Evolutionary conservation across 2,329 filamentous ascomycete species (phyloP), one percentile per base, ranked within the genome.

Genomic region (Didymella exigua): DNA sequence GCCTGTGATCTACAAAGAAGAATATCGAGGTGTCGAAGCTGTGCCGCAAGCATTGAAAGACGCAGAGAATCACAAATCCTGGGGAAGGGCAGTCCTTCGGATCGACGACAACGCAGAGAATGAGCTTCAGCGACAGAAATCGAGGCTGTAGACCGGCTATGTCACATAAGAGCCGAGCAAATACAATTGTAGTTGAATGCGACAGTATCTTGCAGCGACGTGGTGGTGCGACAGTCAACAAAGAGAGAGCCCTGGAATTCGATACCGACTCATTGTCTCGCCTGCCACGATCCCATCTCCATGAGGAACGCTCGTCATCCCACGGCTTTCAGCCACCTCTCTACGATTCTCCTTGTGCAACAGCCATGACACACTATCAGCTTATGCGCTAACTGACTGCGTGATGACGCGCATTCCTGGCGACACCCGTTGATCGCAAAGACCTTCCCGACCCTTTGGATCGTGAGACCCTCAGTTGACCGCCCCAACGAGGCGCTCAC

Each of bases 11-110:
- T 85, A 79, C 61, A 73, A 76, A 13, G 75, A 75, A 34, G 57
- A 70, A 8, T 87, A 84, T 59, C 49, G 65, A 16, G 83, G 83
- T 0, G 69, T 87, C 11, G 76, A 79, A 38, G 77, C 77, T 53
- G 77, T 85, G 1, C 75, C 77, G 0, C 66, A 68, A 14, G 84
- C 84, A 5, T 71, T 87, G 62, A 71, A 77, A 34, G 83, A 85
- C 59, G 71, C 86, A 16, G 74, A 75, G 3, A 66, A 72, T 7
- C 75, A 81, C 31, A 83, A 78, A 61, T 75, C 83, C 9, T 84
- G 79, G 74, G 84, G 84, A 2, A 85, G 86, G 62, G 81, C 83
- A 5, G 76, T 86, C 0, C 70, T 86, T n/a, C 75, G 71, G 36
- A 70, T 82, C 16, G 66, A 67, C 16, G 65, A 65, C 7, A 63